A percentile compares a stretch with the other conserved stretches of the same genome.
Conservation (phyloP, 306 rosid species). For the Ormosia semicastrata region DNA sequence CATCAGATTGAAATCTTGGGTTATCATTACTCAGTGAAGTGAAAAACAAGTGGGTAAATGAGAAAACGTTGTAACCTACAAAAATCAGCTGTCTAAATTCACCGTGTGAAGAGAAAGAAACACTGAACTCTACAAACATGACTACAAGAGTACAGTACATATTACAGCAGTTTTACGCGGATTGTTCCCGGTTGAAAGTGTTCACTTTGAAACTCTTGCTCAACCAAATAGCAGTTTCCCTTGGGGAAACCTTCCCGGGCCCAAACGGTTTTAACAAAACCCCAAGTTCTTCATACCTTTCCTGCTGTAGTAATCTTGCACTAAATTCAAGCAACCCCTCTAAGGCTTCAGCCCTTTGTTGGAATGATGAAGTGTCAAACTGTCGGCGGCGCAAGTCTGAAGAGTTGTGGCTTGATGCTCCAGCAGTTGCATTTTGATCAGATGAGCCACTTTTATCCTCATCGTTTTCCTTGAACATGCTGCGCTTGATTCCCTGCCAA, state of each 20-base stretch:
- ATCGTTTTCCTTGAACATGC: constrained; percentile 37
- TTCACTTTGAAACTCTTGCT: constrained; percentile 83
- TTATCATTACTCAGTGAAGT: constrained; percentile 3
- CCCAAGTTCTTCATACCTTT: constrained; percentile 86
- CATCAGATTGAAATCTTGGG: constrained; percentile 21
- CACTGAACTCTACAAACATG: constrained; percentile 24
- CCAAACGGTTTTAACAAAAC: constrained; percentile 92
- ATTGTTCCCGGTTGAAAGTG: constrained; percentile 50
- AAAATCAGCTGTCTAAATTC: constrained; percentile 35
- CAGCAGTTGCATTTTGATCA: constrained; percentile 82
- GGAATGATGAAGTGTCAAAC: constrained; percentile 73
- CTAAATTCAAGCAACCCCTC: constrained; percentile 94
- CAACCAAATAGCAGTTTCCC: constrained; percentile 97
- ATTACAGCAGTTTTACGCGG: constrained; percentile 25
- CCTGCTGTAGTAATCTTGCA: constrained; percentile 80
- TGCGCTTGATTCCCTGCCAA: constrained; percentile 69
- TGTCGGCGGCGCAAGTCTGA: constrained; percentile 53
- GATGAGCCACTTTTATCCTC: constrained; percentile 53
- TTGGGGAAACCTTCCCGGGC: constrained; percentile 84
- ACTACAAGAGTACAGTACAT: constrained; percentile 21
- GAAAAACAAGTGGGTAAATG: neutral
- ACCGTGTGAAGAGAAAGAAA: constrained; percentile 15
- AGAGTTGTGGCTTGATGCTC: constrained; percentile 82
- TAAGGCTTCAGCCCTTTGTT: constrained; percentile 88
- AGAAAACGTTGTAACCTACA: constrained; percentile 31